Base-by-base conservation (phyloP, 1,139 yeast species). In the Yarrowia galli region DNA sequence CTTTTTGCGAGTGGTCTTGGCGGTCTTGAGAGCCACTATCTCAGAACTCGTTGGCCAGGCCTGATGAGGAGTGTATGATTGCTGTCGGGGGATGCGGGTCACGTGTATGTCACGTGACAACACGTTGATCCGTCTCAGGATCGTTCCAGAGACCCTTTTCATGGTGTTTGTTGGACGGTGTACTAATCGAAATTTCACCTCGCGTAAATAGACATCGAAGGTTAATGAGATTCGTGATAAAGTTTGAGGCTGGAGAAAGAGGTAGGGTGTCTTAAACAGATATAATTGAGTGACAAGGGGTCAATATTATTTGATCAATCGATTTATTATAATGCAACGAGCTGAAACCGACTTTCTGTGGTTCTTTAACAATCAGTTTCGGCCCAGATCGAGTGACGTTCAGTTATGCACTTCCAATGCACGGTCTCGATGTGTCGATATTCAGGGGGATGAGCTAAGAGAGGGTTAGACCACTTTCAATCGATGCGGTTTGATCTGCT, bases 41-140 rank as follows among this genome's bases (percentile, higher is more conserved):
- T 58, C 64, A 5, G 40, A 23, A 23, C 42, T 28, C 16, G 64
- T 58, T n/a, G 64, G 64, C 64, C 64, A 58, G 8, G 18, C 51
- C 32, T 28, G 42, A 1, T 28, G 51, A 13, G 64, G 51, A 6
- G 40, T 18, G 32, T 58, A 42, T 1, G 40, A 7, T 3, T 56
- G 49, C 28, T 56, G 63, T 3, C 15, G 35, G 7, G 13, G 22
- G 18, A 5, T 7, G 5, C 10, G 32, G 9, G 60, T 36, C 60
- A 53, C 60, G 45, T 53, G 60, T 0, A 53, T 3, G 16, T 36
- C 60, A 38, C 60, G 60, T 53, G 45, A 35, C 10, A 15, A 5
- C 45, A 18, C 60, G n/a, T 9, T 10, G 45, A 53, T 22, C 60
- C 32, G 60, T 2, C 32, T 4, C 42, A 53, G 42, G 6, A 36